Evolutionary conservation across 1,284 basidiomycete genomes (phyloP).

Genomic region (Heterobasidion occidentale): DNA sequence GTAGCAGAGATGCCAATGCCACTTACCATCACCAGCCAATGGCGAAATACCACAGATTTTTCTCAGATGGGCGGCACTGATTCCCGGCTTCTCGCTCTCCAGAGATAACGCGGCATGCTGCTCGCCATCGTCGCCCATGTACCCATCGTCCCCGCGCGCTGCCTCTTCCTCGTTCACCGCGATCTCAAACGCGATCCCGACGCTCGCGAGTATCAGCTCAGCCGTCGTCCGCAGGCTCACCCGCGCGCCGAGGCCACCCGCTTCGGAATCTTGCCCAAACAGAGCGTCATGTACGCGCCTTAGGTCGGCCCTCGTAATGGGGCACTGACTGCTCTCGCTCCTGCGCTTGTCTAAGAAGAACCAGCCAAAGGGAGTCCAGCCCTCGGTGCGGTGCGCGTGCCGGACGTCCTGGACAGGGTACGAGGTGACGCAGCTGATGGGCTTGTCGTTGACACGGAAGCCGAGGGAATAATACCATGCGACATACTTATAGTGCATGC

Average conservation of each 20-base stretch:
- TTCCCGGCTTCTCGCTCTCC: not conserved
- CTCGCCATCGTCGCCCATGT: not conserved
- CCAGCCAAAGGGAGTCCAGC: not conserved
- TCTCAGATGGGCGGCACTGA: not conserved
- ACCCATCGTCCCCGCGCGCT: not conserved
- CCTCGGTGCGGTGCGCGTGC: not conserved
- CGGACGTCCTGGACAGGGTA: not conserved
- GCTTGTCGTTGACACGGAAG: not conserved
- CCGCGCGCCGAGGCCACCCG: not conserved
- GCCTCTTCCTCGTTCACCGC: not conserved
- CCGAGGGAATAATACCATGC: not conserved
- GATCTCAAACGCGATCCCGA: not conserved
- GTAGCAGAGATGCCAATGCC: not conserved
- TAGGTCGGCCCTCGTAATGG: not conserved
- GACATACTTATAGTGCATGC: not conserved
- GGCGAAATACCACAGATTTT: not conserved
- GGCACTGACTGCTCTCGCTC: not conserved
- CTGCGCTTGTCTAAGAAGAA: not conserved
- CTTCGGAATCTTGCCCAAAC: not conserved
- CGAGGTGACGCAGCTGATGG: not conserved
- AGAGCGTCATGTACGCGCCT: not conserved
- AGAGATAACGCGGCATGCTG: not conserved
- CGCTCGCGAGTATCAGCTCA: not conserved
- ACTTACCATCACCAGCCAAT: not conserved
- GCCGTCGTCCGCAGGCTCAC: not conserved